Evolutionary conservation across 768 basidiomycete species (phyloP).

Genomic region (Naganishia friedmannii): DNA sequence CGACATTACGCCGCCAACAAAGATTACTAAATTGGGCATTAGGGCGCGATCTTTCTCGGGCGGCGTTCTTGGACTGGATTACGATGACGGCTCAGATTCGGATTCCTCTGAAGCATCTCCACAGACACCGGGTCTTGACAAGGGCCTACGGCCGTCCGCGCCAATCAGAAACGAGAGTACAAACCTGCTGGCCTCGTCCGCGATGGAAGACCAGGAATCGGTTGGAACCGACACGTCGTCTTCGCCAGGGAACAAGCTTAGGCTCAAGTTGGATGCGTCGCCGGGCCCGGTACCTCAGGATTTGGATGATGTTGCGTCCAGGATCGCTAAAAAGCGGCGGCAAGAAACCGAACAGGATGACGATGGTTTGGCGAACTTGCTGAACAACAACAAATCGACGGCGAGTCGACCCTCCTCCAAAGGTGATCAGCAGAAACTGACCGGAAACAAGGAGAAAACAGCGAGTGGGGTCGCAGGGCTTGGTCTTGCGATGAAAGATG

Average conservation of each 20-base stretch:
- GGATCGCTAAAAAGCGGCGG: conserved; percentile 68
- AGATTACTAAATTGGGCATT: conserved; percentile 48
- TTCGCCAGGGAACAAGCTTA: conserved; percentile 42
- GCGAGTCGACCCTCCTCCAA: conserved; percentile 11
- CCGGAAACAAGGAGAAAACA: conserved; percentile 22
- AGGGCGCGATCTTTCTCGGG: conserved; percentile 36
- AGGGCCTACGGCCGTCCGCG: conserved; percentile 16
- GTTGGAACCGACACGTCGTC: conserved; percentile 48
- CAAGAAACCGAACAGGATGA: conserved; percentile 66
- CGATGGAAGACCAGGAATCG: conserved; percentile 15
- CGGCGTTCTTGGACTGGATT: conserved; percentile 48
- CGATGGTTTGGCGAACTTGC: conserved; percentile 31
- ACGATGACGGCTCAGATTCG: conserved; percentile 50
- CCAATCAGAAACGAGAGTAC: conserved; percentile 22
- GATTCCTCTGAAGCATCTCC: conserved; percentile 35
- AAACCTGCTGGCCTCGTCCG: conserved; percentile 29
- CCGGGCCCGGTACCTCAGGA: conserved; percentile 50
- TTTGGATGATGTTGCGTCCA: conserved; percentile 53
- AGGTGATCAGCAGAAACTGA: conserved; percentile 17
- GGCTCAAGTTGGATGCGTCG: conserved; percentile 49
- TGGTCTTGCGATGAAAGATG: conserved; percentile 33
- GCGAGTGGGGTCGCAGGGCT: conserved; percentile 17
- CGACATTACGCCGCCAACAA: conserved; percentile 47
- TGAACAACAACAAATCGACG: conserved; percentile 18
- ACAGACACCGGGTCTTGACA: conserved; percentile 24